Base-by-base conservation (phyloP, 1,284 basidiomycete species). In the Rhodotorula mucilaginosa region DNA sequence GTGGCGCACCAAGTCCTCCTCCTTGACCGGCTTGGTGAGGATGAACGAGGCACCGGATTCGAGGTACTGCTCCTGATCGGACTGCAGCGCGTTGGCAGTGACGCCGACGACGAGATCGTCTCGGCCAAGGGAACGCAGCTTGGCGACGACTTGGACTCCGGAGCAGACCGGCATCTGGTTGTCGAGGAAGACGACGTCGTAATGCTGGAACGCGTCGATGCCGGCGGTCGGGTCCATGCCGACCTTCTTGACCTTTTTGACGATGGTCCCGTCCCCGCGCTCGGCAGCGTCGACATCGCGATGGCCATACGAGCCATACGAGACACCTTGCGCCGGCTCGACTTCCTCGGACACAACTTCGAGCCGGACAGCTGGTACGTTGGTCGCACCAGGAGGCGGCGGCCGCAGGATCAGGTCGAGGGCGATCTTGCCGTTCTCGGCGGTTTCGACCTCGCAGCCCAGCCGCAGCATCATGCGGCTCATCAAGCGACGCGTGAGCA, bases 401-500 rank as follows among this genome's bases (percentile, higher is more conserved):
- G 71, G 62, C 18, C 84, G 85, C 23, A 89, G 79, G 58, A 94
- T 87, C 83, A 91, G 85, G 70, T 90, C 88, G 62, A 94, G 82
- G 10, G 92, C 92, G 46, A 89, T 82, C 79, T 89, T 87, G 8
- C 93, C 93, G 78, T 96, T 93, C 81, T 94, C 91, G n/a, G 93
- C 93, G 7, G 87, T 88, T 4, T 86, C 84, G 26, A 94, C 91
- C 58, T 81, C 80, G 81, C 91, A 93, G 1, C 92, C 92, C 6
- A 95, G 82, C 23, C 91, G 85, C 29, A 87, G 86, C 66, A 95
- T 84, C 82, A 93, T 88, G 52, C 92, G 85, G 61, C 85, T 86
- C 92, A 95, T 94, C 71, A 94, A 83, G 72, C 85, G 88, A 61
- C 92, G 86, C 54, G 93, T 94, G 68, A 94, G 82, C 39, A 85